Conservation (phyloP, 306 rosid genomes). For the Albizia julibrissin region DNA sequence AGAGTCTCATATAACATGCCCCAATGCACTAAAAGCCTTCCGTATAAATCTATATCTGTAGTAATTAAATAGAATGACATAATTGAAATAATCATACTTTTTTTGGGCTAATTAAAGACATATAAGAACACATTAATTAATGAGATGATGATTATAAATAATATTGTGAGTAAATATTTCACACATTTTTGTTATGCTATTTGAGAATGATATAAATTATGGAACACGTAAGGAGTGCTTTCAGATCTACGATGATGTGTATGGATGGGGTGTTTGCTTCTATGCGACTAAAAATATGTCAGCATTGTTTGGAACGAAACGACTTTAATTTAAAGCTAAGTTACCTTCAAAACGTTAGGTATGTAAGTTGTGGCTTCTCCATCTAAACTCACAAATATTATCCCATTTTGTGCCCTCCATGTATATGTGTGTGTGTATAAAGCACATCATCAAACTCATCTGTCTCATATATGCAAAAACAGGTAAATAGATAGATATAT, state of each 20-base stretch:
- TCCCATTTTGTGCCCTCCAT: not conserved
- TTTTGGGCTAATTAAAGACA: too few species aligned
- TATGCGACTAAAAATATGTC: constrained; percentile 7
- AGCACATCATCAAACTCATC: not conserved
- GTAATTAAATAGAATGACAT: not conserved
- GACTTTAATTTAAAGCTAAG: constrained; percentile 52
- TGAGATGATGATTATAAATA: not conserved
- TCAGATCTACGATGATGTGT: constrained; percentile 3
- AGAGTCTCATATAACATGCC: too few species aligned
- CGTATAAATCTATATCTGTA: too few species aligned
- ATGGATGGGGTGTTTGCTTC: not conserved
- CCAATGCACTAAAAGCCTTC: too few species aligned
- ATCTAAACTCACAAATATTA: constrained; percentile 31
- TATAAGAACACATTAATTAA: too few species aligned
- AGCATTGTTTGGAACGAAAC: constrained; percentile 44
- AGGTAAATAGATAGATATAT: too few species aligned
- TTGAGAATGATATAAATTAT: not conserved
- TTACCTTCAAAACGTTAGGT: constrained; percentile 53
- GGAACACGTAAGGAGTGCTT: constrained; percentile 18
- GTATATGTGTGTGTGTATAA: not conserved
- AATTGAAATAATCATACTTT: too few species aligned
- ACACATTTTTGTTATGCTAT: not conserved
- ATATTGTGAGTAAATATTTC: not conserved
- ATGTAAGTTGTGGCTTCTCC: constrained; percentile 48
- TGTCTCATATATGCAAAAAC: not conserved